Evolutionary conservation across 2,329 filamentous ascomycete species (phyloP), one percentile per base, ranked within the genome.

Genomic region (Dothiorella sarmentorum): DNA sequence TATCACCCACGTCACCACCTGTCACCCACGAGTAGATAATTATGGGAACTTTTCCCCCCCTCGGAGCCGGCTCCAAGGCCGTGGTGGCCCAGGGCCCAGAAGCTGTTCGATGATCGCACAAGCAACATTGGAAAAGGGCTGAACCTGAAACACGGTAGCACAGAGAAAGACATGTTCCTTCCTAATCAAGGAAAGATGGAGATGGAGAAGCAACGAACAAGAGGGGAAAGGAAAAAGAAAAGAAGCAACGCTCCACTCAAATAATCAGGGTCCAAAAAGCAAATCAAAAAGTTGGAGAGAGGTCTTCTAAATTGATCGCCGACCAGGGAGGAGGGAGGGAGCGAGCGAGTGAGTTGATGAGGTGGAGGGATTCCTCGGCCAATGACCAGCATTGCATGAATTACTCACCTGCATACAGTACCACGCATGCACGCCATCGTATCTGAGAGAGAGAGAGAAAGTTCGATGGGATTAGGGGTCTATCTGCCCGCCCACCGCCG

Each of bases 181-280:
- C n/a, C n/a, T n/a, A n/a, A 26, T 9, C 10, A 20, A 10, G 26
- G 27, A 27, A 10, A 29, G 24, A 7, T 3, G 20, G 9, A 43
- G 18, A 38, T 38, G 27, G 43, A 45, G 26, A 43, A 59, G 35
- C 45, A 59, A 59, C 13, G 20, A 42, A 53, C 15, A 18, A 52
- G 22, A 51, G 26, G 33, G 29, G 10, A 51, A 26, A 11, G 45
- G 4, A 24, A 27, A 40, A 20, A 17, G 27, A 59, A 29, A 35
- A 24, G 5, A 26, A 49, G 29, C 26, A 26, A 49, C 27, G 22
- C 17, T 33, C 29, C 9, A 13, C 9, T 31, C 29, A 7, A 31
- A 31, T 31, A 31, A 3, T 13, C 29, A 31, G 3, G 13, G 20
- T 22, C 20, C 20, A 26, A 51, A 27, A 18, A 6, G 9, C 11